Base-by-base conservation (phyloP, 768 basidiomycete genomes). In the Lentinula detonsa region DNA sequence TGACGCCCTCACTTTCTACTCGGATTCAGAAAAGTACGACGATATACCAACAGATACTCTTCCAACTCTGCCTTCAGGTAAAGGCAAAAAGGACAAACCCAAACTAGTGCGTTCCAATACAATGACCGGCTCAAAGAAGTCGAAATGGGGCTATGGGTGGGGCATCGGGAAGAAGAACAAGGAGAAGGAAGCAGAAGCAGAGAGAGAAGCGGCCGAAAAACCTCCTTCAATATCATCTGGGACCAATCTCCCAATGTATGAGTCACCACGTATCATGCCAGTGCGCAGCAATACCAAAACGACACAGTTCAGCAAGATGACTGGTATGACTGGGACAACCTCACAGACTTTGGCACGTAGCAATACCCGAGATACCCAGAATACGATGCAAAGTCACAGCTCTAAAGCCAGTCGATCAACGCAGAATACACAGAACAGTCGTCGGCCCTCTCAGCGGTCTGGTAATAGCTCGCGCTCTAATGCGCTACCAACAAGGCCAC, bases 71-170 rank as follows among this genome's bases (percentile, higher is more conserved):
- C 15, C 61, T 76, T 11, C 73, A 73, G 2, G 72, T 66, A 53
- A 58, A 50, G 50, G 57, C 59, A 71, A 70, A 48, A 72, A 76
- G 45, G 75, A 78, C 61, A 74, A 70, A 51, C 74, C 75, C 23
- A 80, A 77, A 65, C 72, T 82, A 21, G 70, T 71, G 1, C 79
- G 84, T 59, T 74, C 77, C 1, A 84, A 79, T 66, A 81, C 86
- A 4, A 80, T 83, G 72, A 78, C 78, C 0, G 85, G 86, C 34
- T 82, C 84, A 21, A 86, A 84, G 71, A 83, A 80, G 63, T 80
- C 80, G 3, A 84, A 76, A 68, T 86, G 81, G 80, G 88, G 87
- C n/a, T 89, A 87, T 70, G 86, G 87, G 42, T 86, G 85, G 84
- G 86, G 86, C 0, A 56, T 83, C 42, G 86, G 87, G 48, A 85